phyloP scores from a whole-genome alignment of 176 grass and related monocot species.

The Pontederia paniculata region DNA sequence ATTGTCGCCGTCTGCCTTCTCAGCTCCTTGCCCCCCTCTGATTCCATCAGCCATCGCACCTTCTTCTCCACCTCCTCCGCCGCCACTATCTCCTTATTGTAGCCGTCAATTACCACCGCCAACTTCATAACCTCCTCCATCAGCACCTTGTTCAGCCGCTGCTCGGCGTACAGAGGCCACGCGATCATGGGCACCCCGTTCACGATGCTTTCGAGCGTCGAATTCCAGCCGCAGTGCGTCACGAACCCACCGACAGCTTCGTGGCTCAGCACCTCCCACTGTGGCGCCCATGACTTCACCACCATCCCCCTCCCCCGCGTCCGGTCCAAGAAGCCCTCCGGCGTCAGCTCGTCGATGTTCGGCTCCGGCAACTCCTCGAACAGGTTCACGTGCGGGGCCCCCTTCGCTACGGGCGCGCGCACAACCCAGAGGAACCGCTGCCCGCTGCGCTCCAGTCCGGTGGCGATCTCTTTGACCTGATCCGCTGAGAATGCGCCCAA shows the following conservation, averaged over 20 bases:
- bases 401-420: background rate
- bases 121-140: background rate
- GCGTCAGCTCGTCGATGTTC: background rate
- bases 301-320: background rate
- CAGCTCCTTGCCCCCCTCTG: background rate
- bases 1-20: background rate
- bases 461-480: conserved; percentile 21
- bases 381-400: too few relatives aligned
- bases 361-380: background rate
- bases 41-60: too few relatives aligned
- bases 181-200: background rate
- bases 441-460: conserved; percentile 17
- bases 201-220: background rate
- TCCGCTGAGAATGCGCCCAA: conserved; percentile 1
- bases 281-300: background rate
- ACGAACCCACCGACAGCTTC: background rate
- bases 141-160: background rate
- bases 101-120: background rate
- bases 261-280: conserved; percentile 1
- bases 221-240: conserved; percentile 4
- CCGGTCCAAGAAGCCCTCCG: background rate
- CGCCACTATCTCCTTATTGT: background rate
- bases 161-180: background rate
- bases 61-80: background rate
- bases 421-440: conserved; percentile 25